Percentiles rank a stretch among this genome's conserved stretches.
Conservation (phyloP, 2,329 filamentous ascomycete genomes). For the Penicillium sp. region DNA sequence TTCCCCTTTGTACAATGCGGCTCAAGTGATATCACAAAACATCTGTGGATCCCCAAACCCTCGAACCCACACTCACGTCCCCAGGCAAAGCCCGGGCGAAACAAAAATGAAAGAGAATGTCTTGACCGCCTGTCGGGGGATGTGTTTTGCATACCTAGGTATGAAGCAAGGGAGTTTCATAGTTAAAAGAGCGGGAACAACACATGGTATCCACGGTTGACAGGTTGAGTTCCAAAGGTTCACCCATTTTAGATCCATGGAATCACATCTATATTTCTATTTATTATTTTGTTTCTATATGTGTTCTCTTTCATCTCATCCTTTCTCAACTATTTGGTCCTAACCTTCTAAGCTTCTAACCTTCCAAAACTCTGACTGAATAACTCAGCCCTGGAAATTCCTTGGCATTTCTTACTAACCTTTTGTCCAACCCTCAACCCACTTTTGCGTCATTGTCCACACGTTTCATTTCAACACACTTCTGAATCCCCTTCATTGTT, state of each 20-base stretch:
- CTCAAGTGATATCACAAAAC: not conserved
- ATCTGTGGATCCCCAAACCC: not conserved
- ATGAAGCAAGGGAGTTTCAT: constrained; percentile 6
- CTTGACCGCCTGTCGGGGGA: not conserved
- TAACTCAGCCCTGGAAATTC: not conserved
- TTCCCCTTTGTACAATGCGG: not conserved
- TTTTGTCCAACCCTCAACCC: constrained; percentile 6
- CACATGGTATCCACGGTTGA: constrained; percentile 2
- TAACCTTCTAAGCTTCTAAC: too few relatives aligned
- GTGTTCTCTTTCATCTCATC: not conserved
- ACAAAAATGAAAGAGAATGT: not conserved
- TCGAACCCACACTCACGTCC: not conserved
- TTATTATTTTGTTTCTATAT: not conserved
- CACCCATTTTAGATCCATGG: not conserved
- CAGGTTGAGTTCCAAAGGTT: not conserved
- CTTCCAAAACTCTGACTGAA: not conserved
- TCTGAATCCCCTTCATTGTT: constrained; percentile 1
- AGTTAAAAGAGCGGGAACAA: not conserved
- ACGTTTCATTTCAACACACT: not conserved
- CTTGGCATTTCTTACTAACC: constrained; percentile 2
- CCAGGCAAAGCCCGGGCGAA: not conserved
- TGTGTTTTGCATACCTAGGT: not conserved
- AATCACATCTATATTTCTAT: not conserved
- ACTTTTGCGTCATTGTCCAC: constrained; percentile 10
- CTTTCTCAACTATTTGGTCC: too few relatives aligned